A percentile compares a stretch with the other conserved stretches of the same genome.
phyloP scores from a whole-genome alignment of 768 basidiomycete species.

The Boletellus sp. region DNA sequence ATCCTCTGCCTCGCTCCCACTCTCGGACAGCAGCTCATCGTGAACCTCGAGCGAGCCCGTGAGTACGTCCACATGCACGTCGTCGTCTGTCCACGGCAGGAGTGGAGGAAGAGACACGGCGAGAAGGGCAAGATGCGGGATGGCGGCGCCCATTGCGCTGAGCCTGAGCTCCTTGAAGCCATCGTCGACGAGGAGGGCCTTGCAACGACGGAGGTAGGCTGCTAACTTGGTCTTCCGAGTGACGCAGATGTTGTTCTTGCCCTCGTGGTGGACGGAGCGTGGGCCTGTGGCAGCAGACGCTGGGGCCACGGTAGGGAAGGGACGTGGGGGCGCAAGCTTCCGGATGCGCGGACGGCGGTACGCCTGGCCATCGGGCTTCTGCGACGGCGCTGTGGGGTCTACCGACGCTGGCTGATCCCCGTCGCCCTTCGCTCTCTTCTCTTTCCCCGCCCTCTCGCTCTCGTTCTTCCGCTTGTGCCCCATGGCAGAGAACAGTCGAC shows the following conservation, averaged over 20 bases:
- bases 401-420: background rate
- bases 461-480: conserved; percentile 23
- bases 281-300: conserved; percentile 81
- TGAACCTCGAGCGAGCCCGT: conserved; percentile 72
- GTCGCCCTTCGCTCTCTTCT: conserved; percentile 17
- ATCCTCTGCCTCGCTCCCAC: conserved; percentile 50
- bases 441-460: background rate
- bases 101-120: conserved; percentile 67
- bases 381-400: conserved; percentile 1
- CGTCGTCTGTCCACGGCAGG: conserved; percentile 61
- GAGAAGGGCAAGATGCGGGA: conserved; percentile 73
- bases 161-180: conserved; percentile 78
- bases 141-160: conserved; percentile 86
- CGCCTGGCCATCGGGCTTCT: conserved; percentile 1
- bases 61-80: conserved; percentile 56
- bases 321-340: conserved; percentile 70
- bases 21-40: conserved; percentile 62
- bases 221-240: conserved; percentile 73
- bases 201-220: conserved; percentile 75
- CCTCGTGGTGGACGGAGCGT: conserved; percentile 71
- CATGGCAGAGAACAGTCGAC: conserved; percentile 3
- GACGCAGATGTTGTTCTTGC: conserved; percentile 77
- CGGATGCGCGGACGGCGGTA: conserved; percentile 40
- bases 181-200: conserved; percentile 64
- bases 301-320: conserved; percentile 70